Conservation (phyloP, 2,329 filamentous ascomycete species). For the Fusarium sp. region DNA sequence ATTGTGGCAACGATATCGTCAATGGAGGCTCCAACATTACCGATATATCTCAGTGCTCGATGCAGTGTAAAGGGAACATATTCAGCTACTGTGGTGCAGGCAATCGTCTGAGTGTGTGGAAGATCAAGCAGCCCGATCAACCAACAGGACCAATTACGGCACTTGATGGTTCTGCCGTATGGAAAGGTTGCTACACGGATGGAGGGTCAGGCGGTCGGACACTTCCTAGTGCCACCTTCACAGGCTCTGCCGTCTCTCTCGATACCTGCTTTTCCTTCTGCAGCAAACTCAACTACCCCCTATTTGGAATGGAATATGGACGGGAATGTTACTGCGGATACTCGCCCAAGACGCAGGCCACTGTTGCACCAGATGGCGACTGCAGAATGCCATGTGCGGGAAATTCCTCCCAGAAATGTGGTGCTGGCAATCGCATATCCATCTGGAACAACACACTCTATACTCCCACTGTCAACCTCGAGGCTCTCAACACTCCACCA, state of each 20-base stretch:
- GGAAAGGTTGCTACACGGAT: conserved; percentile 35
- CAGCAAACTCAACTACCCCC: conserved; percentile 32
- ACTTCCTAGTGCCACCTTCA: conserved; percentile 25
- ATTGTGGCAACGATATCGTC: conserved; percentile 41
- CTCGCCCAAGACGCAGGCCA: conserved; percentile 26
- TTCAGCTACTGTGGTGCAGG: conserved; percentile 40
- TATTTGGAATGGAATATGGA: conserved; percentile 39
- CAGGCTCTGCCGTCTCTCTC: conserved; percentile 29
- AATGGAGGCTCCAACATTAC: conserved; percentile 22
- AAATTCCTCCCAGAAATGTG: conserved; percentile 26
- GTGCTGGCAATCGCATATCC: conserved; percentile 31
- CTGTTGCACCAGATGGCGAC: conserved; percentile 25
- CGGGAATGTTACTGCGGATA: conserved; percentile 36
- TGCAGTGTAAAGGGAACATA: conserved; percentile 40
- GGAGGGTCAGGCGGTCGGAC: conserved; percentile 35
- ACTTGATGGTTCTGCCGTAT: conserved; percentile 22
- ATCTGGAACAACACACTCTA: conserved; percentile 35
- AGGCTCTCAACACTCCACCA: not conserved
- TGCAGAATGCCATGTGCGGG: conserved; percentile 34
- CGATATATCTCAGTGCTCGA: conserved; percentile 37
- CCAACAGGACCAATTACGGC: conserved; percentile 19
- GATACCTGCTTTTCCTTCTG: conserved; percentile 36
- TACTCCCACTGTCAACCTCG: not conserved
- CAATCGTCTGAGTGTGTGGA: conserved; percentile 36
- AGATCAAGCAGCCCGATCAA: conserved; percentile 25